Evolutionary conservation across 257 asterid species (phyloP).

Genomic region (Lycium ferocissimum): DNA sequence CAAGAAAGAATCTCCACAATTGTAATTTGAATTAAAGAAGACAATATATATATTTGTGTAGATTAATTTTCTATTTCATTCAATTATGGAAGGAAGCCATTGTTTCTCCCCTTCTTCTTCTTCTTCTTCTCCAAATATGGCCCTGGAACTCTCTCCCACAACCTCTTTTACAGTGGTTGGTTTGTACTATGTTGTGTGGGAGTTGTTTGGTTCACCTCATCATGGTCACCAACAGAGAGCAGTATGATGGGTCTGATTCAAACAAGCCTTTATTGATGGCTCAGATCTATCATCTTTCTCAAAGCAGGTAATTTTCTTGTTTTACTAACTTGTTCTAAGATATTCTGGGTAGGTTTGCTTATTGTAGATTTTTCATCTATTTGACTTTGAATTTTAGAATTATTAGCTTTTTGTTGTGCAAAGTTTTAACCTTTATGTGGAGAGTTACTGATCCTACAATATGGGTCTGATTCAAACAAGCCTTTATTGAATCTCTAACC

Average conservation of each 20-base stretch:
- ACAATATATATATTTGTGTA: too few relatives aligned
- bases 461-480: too few relatives aligned
- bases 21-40: too few relatives aligned
- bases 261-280: constrained; percentile 95
- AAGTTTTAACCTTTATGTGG: too few relatives aligned
- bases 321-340: not conserved
- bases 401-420: not conserved
- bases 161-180: constrained; percentile 55
- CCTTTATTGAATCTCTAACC: too few relatives aligned
- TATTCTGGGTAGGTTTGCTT: not conserved
- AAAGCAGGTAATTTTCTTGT: constrained; percentile 65
- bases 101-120: not conserved
- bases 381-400: not conserved
- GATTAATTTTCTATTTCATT: too few relatives aligned
- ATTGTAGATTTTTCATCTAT: too few relatives aligned
- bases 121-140: constrained; percentile 47
- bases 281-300: constrained; percentile 96
- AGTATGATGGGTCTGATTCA: constrained; percentile 82
- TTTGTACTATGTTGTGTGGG: constrained; percentile 62
- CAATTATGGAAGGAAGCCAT: not conserved
- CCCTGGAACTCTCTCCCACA: constrained; percentile 28
- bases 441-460: too few relatives aligned
- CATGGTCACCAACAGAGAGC: constrained; percentile 40
- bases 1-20: too few relatives aligned
- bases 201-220: constrained; percentile 52